Conservation (phyloP, 2,329 filamentous ascomycete species). For the Clarireedia sp. region DNA sequence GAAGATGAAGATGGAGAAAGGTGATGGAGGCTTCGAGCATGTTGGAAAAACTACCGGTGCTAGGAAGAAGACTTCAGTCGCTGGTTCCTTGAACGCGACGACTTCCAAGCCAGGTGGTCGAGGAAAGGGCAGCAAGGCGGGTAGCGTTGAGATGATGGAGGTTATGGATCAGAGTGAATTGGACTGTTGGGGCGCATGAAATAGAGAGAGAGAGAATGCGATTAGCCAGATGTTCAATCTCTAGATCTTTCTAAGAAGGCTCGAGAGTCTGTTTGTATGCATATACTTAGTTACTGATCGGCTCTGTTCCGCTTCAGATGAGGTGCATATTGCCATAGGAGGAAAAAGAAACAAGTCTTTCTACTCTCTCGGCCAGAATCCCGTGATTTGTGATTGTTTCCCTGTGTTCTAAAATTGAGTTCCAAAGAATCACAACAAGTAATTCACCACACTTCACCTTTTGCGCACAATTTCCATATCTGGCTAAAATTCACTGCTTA, state of each 20-base stretch:
- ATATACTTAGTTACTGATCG: neutral
- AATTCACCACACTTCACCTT: too few species aligned
- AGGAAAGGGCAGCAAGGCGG: too few species aligned
- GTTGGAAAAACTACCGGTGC: too few species aligned
- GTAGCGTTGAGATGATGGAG: too few species aligned
- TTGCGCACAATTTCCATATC: too few species aligned
- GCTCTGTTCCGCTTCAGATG: neutral
- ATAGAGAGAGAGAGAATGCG: too few species aligned
- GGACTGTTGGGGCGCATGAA: too few species aligned
- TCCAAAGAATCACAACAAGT: neutral
- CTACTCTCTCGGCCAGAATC: neutral
- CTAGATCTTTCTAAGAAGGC: too few species aligned
- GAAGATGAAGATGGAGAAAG: neutral
- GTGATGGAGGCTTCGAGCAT: neutral
- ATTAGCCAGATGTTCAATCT: too few species aligned
- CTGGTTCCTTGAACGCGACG: neutral
- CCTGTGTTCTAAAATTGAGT: neutral
- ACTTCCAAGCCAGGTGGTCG: too few species aligned
- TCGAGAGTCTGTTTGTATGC: neutral
- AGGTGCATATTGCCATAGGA: neutral
- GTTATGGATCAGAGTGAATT: too few species aligned
- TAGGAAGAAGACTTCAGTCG: neutral
- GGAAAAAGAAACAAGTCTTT: neutral
- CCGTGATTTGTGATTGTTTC: neutral
- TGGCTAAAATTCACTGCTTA: too few species aligned